phyloP scores from a whole-genome alignment of 306 rosid genomes.

The Vigna nakashimae region DNA sequence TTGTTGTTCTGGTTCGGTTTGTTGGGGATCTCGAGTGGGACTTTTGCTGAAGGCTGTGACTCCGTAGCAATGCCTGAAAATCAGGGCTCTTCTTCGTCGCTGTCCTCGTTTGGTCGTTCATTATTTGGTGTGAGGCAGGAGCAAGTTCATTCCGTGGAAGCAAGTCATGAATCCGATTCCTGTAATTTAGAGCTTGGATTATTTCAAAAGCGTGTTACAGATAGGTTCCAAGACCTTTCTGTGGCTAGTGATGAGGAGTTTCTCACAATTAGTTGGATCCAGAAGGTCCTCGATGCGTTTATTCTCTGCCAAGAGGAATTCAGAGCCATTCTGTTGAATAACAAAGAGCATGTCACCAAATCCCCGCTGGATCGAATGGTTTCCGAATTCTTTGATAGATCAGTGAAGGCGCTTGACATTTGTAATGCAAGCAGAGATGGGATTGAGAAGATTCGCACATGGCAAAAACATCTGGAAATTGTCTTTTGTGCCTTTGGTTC shows the following conservation, averaged over 20 bases:
- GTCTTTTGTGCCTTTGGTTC: constrained; percentile 71
- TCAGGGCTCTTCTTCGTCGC: constrained; percentile 62
- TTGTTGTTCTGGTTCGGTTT: constrained; percentile 29
- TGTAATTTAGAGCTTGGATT: constrained; percentile 60
- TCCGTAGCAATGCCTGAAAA: constrained; percentile 62
- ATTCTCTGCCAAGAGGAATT: constrained; percentile 69
- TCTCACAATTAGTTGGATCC: constrained; percentile 73
- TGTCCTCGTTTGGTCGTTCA: constrained; percentile 67
- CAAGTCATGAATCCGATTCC: constrained; percentile 58
- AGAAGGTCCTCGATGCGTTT: constrained; percentile 63
- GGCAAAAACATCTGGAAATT: constrained; percentile 81
- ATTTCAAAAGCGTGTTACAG: constrained; percentile 65
- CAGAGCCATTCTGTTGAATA: constrained; percentile 60
- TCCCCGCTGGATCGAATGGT: constrained; percentile 69
- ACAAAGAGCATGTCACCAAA: constrained; percentile 57
- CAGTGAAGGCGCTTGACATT: constrained; percentile 83
- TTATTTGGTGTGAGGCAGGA: constrained; percentile 72
- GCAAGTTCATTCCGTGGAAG: constrained; percentile 67
- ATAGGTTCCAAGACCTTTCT: constrained; percentile 62
- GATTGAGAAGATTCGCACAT: constrained; percentile 66
- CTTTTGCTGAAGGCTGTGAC: constrained; percentile 39
- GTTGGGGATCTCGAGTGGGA: constrained; percentile 39
- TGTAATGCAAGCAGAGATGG: constrained; percentile 80
- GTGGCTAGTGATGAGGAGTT: constrained; percentile 64
- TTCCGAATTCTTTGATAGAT: constrained; percentile 71